These are phyloP conservation scores for Fagopyrum homotropicum DNA, from an alignment of 148 eudicot genomes.

Conservation along the genomic window DNA sequence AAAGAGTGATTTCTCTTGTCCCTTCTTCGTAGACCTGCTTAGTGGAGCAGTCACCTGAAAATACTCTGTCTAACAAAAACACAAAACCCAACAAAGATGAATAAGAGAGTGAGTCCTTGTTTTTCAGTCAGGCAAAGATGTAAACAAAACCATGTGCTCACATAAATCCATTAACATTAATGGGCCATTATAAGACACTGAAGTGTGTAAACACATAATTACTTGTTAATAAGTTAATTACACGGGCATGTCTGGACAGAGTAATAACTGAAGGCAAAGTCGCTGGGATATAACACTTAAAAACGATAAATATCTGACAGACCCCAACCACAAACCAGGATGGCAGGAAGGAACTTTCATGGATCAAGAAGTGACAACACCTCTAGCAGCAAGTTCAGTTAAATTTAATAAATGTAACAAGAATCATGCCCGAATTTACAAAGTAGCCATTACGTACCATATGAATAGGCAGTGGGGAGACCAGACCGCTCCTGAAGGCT, in stretches of 20 bases:
- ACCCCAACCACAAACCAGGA: neutral
- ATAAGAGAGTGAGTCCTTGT: neutral
- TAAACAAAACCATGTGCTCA: constrained; percentile 1
- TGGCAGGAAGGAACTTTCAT: neutral
- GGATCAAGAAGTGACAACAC: neutral
- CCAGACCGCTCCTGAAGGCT: constrained; percentile 95
- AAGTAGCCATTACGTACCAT: constrained; percentile 40
- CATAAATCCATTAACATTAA: neutral
- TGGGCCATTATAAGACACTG: neutral
- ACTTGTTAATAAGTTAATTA: neutral
- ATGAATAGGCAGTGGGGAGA: constrained; percentile 81
- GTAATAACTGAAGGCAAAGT: neutral
- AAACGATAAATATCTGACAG: neutral
- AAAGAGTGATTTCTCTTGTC: constrained; percentile 80
- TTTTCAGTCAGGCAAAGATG: neutral
- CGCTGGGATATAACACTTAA: neutral
- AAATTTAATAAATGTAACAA: neutral
- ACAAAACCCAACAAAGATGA: constrained; percentile 13
- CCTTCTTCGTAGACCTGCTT: constrained; percentile 82
- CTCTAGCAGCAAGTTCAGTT: neutral
- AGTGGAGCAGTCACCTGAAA: constrained; percentile 72
- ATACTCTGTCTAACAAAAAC: constrained; percentile 67
- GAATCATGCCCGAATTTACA: neutral
- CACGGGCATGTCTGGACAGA: neutral
- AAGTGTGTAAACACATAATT: neutral